A percentile compares a stretch with the other conserved stretches of the same genome.
Evolutionary conservation across 1,284 basidiomycete species (phyloP).

Genomic region (Neonothopanus nambi): DNA sequence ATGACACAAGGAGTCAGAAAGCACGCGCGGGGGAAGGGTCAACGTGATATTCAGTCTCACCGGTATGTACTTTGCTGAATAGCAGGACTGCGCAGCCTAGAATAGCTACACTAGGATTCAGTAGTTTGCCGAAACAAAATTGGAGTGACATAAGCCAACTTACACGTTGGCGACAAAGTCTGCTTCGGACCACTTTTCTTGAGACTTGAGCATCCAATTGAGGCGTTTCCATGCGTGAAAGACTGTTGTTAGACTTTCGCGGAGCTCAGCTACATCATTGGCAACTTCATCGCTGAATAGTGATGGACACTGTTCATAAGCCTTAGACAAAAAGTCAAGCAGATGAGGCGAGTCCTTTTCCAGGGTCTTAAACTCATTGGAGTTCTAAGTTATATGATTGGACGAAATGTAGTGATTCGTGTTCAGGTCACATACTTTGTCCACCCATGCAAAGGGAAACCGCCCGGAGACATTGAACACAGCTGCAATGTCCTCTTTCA

Average conservation of each 20-base stretch:
- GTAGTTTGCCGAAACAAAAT: too few species aligned
- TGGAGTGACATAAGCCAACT: constrained; percentile 18
- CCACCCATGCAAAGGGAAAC: constrained; percentile 35
- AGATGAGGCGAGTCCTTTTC: constrained; percentile 34
- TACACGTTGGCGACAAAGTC: constrained; percentile 58
- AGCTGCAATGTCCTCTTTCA: constrained; percentile 30
- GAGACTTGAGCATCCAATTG: constrained; percentile 40
- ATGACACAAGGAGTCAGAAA: not conserved
- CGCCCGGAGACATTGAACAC: constrained; percentile 32
- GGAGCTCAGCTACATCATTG: constrained; percentile 28
- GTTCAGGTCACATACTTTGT: constrained; percentile 22
- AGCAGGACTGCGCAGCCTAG: constrained; percentile 47
- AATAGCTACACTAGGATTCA: constrained; percentile 38
- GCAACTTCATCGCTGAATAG: constrained; percentile 39
- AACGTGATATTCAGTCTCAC: constrained; percentile 28
- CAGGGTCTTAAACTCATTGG: too few species aligned
- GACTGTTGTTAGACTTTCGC: constrained; percentile 40
- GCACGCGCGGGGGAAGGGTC: not conserved
- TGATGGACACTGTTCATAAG: constrained; percentile 34
- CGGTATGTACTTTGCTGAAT: constrained; percentile 41
- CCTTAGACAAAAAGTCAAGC: constrained; percentile 20
- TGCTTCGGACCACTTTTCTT: constrained; percentile 52
- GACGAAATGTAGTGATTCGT: constrained; percentile 39
- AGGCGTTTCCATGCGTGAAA: constrained; percentile 47
- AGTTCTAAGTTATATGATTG: too few species aligned